Base-by-base conservation (phyloP, 1,284 basidiomycete species). In the Malassezia furfur region DNA sequence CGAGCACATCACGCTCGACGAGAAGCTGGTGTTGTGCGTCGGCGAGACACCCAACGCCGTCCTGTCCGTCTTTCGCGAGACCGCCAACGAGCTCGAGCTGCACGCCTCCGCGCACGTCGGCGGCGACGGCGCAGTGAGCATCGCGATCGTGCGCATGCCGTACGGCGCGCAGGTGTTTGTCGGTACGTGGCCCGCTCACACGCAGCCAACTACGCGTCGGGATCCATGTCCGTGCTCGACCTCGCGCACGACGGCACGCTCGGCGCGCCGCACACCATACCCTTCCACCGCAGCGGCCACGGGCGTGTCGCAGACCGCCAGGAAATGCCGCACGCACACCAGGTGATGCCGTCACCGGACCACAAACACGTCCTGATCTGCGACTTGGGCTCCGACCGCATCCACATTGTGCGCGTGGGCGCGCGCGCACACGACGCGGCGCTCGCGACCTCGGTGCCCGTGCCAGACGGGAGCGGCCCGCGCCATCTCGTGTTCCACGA, bases 331-430 rank as follows among this genome's bases (percentile, higher is more conserved):
- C 63, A 64, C 44, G 57, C 62, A 12, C 62, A 64, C 44, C 50
- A 64, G 30, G 57, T 53, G 28, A 38, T 58, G 28, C 44, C 50
- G 28, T 36, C 41, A 32, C 62, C 62, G 3, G 45, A 47, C 15
- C 50, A 48, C 12, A 10, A 31, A 10, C 57, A 31, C 34, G 50
- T 64, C 14, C 60, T 57, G 21, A 52, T 63, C 17, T 44, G 41
- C 28, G 62, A 64, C 40, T 47, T 64, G n/a, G 62, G 62, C 6
- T 46, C 52, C 6, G 62, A 64, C 32, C 34, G 44, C n/a, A 52
- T 64, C 30, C 60, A 61, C 12, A n/a, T 47, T 1, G 19, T 47
- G 6, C 10, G 30, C 11, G 45, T 47, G 11, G 45, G 30, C 9
- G n/a, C 7, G 35, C n/a, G 15, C 5, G 30, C 45, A 17, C 10